phyloP scores from a whole-genome alignment of 2,329 filamentous ascomycete genomes.

The Fusarium illudens region DNA sequence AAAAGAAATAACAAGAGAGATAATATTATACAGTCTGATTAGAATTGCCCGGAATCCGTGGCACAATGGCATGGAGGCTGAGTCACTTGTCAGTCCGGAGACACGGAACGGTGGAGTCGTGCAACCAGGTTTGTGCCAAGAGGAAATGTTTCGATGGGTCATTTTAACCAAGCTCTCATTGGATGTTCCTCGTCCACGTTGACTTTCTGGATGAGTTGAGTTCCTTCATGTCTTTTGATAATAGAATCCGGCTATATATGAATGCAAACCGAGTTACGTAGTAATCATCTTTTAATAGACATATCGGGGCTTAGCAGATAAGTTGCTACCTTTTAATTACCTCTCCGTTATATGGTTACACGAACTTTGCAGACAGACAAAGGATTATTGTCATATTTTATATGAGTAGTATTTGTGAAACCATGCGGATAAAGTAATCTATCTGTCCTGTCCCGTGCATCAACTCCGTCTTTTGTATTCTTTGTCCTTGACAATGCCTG shows the following conservation, averaged over 20 bases:
- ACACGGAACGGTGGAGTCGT: constrained; percentile 6
- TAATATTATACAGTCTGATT: neutral
- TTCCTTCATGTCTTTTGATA: neutral
- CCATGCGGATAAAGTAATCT: neutral
- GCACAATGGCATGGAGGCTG: neutral
- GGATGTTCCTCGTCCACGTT: neutral
- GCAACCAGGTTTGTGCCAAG: neutral
- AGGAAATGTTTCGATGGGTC: constrained; percentile 4
- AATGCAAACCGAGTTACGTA: neutral
- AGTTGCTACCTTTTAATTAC: neutral
- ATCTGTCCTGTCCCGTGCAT: neutral
- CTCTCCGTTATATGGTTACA: neutral
- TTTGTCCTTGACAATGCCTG: neutral
- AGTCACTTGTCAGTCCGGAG: neutral
- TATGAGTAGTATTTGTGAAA: neutral
- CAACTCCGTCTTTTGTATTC: neutral
- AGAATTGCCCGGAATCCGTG: neutral
- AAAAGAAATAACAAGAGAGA: neutral
- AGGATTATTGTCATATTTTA: neutral
- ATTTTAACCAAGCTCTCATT: constrained; percentile 3
- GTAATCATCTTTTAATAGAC: no score
- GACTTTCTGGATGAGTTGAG: neutral
- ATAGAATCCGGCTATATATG: neutral
- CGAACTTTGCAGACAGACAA: neutral
- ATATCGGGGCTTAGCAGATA: no score